These are phyloP conservation scores for Aspergillus avenaceus DNA, from an alignment of 495 filamentous ascomycete species.

Conservation along the genomic window DNA sequence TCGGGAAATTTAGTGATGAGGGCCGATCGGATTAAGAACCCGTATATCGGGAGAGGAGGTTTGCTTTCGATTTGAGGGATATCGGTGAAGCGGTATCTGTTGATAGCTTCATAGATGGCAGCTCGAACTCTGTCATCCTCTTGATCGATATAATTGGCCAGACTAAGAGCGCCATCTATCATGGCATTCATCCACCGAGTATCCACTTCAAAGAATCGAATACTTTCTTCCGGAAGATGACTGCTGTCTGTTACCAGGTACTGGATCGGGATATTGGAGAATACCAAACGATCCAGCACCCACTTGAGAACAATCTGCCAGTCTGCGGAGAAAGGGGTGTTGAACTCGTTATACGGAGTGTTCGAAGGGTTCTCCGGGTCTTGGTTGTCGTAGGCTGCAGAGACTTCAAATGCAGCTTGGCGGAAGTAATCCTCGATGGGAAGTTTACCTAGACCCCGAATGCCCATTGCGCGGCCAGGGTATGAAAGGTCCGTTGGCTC, in stretches of 20 bases:
- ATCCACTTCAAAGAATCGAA: conserved; percentile 49
- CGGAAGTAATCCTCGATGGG: not conserved
- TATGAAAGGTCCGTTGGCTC: not conserved
- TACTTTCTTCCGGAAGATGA: conserved; percentile 31
- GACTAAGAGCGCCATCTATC: conserved; percentile 43
- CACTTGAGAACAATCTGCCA: conserved; percentile 32
- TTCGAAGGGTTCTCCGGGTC: no score
- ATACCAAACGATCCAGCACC: conserved; percentile 32
- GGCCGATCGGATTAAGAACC: conserved; percentile 6
- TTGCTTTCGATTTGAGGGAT: conserved; percentile 1
- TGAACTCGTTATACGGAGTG: conserved; percentile 33
- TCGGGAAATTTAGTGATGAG: conserved; percentile 8
- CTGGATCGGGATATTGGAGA: conserved; percentile 35
- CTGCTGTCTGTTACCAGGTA: conserved; percentile 37
- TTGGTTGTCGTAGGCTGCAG: no score
- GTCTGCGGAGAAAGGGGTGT: conserved; percentile 22
- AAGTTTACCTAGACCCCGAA: no score
- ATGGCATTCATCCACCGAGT: conserved; percentile 37
- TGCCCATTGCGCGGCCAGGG: not conserved
- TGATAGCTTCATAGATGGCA: conserved; percentile 29
- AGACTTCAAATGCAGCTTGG: not conserved
- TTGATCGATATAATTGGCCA: conserved; percentile 34
- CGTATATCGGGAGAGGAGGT: conserved; percentile 7
- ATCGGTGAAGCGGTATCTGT: conserved; percentile 18
- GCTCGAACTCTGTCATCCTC: conserved; percentile 19